Evolutionary conservation across 306 rosid species (phyloP).

Genomic region (Cucurbita maxima): DNA sequence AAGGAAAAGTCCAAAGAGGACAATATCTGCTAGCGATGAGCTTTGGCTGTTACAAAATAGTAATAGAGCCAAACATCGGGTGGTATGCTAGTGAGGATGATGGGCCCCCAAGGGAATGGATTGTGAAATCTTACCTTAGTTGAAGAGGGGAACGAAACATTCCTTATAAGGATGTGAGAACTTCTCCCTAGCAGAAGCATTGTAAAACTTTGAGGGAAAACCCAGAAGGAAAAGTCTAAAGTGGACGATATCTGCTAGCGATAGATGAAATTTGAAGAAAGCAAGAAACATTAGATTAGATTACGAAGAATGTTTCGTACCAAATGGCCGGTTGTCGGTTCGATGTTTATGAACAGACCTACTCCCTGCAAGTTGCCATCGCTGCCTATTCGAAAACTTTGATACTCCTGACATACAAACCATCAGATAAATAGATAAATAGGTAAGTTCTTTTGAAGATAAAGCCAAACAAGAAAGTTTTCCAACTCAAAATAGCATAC

Average conservation of each 20-base stretch:
- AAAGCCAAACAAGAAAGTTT: background rate
- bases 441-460: background rate
- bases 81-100: no score
- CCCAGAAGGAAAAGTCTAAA: no score
- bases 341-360: slow-evolving; percentile 69
- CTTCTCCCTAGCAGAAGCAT: no score
- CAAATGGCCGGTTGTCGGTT: slow-evolving; percentile 84
- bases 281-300: background rate
- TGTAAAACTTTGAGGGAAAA: no score
- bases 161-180: no score
- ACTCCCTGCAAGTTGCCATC: slow-evolving; percentile 92
- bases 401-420: slow-evolving; percentile 56
- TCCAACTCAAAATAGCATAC: background rate
- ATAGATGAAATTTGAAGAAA: background rate
- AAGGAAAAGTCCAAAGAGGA: no score
- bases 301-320: slow-evolving; percentile 28
- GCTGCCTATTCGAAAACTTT: slow-evolving; percentile 79
- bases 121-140: no score
- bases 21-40: no score
- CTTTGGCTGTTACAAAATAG: no score
- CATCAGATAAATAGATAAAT: slow-evolving; percentile 6
- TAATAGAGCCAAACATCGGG: no score
- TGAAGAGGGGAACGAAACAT: no score
- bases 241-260: background rate
- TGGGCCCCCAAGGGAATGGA: no score